These are phyloP conservation scores for Amylostereum areolatum DNA, from an alignment of 1,284 basidiomycete genomes.

Conservation along the genomic window DNA sequence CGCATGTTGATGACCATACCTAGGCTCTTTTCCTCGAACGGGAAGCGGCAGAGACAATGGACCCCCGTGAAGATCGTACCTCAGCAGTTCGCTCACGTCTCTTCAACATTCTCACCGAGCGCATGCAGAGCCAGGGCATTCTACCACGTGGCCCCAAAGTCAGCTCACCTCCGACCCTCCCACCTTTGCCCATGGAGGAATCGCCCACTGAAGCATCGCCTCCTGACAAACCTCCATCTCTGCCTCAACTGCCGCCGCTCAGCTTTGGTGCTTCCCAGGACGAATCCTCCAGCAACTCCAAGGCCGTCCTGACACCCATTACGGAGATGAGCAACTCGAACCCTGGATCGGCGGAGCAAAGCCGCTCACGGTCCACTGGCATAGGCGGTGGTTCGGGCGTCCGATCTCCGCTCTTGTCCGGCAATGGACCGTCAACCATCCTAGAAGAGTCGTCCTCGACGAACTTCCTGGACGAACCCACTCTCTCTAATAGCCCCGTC, in stretches of 20 bases:
- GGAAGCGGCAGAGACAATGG: conserved; percentile 73
- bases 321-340: conserved; percentile 14
- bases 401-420: too few relatives aligned
- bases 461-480: neutral
- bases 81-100: conserved; percentile 62
- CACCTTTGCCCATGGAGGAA: conserved; percentile 17
- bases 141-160: neutral
- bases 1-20: conserved; percentile 6
- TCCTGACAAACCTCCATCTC: conserved; percentile 1
- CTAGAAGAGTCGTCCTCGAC: conserved; percentile 5
- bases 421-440: conserved; percentile 7
- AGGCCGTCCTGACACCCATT: conserved; percentile 26
- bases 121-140: conserved; percentile 39
- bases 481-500: conserved; percentile 16
- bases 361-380: too few relatives aligned
- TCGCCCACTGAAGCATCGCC: neutral
- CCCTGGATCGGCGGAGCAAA: too few relatives aligned
- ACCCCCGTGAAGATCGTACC: conserved; percentile 76
- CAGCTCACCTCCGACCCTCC: conserved; percentile 17
- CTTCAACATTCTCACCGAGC: conserved; percentile 56
- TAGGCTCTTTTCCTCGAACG: conserved; percentile 87
- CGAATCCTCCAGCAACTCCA: conserved; percentile 7
- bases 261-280: conserved; percentile 19
- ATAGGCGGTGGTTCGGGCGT: too few relatives aligned
- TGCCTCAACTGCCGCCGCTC: conserved; percentile 28